These are phyloP conservation scores for Ustilago lituana DNA, from an alignment of 1,284 basidiomycete species.

Conservation along the genomic window DNA sequence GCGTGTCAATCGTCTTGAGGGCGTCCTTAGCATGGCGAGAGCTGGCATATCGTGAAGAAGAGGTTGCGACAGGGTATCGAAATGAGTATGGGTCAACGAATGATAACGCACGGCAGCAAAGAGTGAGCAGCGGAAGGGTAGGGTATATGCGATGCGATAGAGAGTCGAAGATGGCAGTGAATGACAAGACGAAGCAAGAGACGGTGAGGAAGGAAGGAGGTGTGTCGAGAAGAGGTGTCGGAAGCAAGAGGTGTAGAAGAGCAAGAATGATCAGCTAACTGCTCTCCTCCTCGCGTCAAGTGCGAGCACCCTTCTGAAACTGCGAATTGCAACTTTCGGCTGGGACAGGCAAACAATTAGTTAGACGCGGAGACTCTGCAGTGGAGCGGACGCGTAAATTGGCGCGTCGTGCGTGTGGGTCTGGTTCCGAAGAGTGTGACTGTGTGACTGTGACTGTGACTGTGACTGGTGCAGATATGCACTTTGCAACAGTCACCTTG, in stretches of 20 bases:
- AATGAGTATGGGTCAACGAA: not conserved
- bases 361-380: no score
- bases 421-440: not conserved
- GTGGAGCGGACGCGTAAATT: slow-evolving; percentile 51
- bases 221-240: no score
- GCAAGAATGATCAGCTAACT: slow-evolving; percentile 16
- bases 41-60: slow-evolving; percentile 18
- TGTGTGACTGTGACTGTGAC: no score
- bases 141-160: slow-evolving; percentile 4
- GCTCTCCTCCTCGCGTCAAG: slow-evolving; percentile 1
- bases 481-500: slow-evolving; percentile 9
- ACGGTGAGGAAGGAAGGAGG: not conserved
- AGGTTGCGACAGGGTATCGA: not conserved
- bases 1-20: slow-evolving; percentile 27
- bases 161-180: not conserved
- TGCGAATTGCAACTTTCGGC: no score
- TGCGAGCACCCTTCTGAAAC: no score
- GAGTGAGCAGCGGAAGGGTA: not conserved
- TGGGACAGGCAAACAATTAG: not conserved
- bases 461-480: not conserved
- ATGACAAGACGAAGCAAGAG: not conserved
- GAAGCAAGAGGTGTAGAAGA: slow-evolving; percentile 3
- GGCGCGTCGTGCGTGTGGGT: slow-evolving; percentile 38
- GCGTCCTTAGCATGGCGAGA: slow-evolving; percentile 26
- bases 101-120: not conserved